phyloP scores from a whole-genome alignment of 2,329 filamentous ascomycete species.

The Scolecobasidium constrictum region DNA sequence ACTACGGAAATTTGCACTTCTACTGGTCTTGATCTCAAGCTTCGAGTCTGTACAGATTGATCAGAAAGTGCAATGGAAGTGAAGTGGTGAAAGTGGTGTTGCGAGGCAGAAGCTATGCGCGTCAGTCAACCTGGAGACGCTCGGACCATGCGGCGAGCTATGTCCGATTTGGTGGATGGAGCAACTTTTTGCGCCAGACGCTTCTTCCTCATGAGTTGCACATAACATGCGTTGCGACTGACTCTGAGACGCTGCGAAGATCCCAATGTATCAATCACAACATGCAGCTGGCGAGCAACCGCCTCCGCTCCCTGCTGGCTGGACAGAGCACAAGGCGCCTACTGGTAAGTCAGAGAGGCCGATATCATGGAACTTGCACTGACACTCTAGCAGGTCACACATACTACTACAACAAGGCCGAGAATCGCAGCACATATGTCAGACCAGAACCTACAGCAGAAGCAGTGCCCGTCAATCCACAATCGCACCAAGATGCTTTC shows the following conservation, averaged over 20 bases:
- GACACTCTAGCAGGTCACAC: slow-evolving; percentile 51
- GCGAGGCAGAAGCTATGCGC: too few relatives aligned
- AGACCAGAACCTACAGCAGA: slow-evolving; percentile 40
- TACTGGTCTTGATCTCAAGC: neutral
- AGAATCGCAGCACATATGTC: slow-evolving; percentile 79
- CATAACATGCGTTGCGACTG: too few relatives aligned
- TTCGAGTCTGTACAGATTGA: too few relatives aligned
- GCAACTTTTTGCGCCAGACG: too few relatives aligned
- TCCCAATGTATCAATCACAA: too few relatives aligned
- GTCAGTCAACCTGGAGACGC: too few relatives aligned
- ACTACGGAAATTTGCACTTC: neutral
- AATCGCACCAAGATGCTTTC: slow-evolving; percentile 19
- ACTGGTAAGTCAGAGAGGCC: slow-evolving; percentile 39
- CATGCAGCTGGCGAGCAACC: too few relatives aligned
- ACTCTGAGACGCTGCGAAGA: too few relatives aligned
- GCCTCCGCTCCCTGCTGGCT: slow-evolving; percentile 59
- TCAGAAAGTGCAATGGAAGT: too few relatives aligned
- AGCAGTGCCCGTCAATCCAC: neutral
- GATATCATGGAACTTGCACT: neutral
- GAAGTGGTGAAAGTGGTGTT: neutral
- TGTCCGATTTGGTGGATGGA: too few relatives aligned
- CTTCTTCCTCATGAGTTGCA: too few relatives aligned
- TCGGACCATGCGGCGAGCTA: too few relatives aligned
- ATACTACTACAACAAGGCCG: slow-evolving; percentile 78
- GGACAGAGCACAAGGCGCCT: slow-evolving; percentile 89